Conservation (phyloP, 257 asterid genomes). For the Striga asiatica region DNA sequence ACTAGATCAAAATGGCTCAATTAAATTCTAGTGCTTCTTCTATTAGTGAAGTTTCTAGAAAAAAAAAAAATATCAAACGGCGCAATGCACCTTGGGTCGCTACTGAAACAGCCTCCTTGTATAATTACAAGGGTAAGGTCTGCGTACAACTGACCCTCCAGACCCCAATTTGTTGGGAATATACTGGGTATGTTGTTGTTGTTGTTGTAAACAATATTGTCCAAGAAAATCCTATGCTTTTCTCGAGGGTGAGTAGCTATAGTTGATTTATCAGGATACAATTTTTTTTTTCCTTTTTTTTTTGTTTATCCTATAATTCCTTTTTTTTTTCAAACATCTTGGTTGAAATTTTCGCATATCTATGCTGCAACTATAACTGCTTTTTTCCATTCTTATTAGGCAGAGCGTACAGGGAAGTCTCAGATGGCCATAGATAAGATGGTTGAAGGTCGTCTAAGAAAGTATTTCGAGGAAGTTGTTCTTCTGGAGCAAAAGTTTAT, state of each 20-base stretch:
- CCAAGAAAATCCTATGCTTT: not conserved
- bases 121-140: too few species aligned
- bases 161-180: too few species aligned
- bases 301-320: not conserved
- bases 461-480: constrained; percentile 90
- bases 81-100: too few species aligned
- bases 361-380: constrained; percentile 10
- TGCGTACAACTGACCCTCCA: too few species aligned
- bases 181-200: too few species aligned
- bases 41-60: too few species aligned
- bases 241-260: not conserved
- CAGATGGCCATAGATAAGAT: constrained; percentile 81
- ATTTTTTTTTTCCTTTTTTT: not conserved
- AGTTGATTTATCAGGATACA: not conserved
- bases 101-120: too few species aligned
- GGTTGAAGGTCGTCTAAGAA: constrained; percentile 90
- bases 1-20: too few species aligned
- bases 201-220: not conserved
- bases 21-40: too few species aligned
- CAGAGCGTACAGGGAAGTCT: constrained; percentile 82
- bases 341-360: not conserved
- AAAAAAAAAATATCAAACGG: too few species aligned
- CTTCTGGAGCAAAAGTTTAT: constrained; percentile 93
- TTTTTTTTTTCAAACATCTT: not conserved
- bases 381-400: constrained; percentile 32